Evolutionary conservation across 257 asterid species (phyloP), one percentile per base, ranked within the genome.

Genomic region (Gynochthodes officinalis): DNA sequence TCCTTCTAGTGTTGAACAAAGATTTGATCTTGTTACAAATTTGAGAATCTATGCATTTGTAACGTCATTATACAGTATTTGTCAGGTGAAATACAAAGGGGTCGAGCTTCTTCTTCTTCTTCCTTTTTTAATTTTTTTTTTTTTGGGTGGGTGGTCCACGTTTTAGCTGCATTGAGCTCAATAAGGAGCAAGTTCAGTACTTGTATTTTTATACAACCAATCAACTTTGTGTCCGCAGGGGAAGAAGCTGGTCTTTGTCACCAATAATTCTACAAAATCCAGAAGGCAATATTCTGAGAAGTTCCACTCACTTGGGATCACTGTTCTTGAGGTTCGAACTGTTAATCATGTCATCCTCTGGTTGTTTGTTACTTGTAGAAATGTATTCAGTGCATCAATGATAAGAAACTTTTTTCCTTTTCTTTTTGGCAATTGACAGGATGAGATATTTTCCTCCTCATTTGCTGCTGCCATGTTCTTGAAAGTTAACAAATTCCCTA

Each of bases 401-500:
- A 52, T 25, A 48, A 37, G 72, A 52, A 28, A 13, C 4, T 82
- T 65, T 12, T 53, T 7, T 11, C 0, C 13, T 14, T 46, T 46
- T 11, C 1, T 50, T 19, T 50, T 11, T n/a, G 54, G 57, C 46
- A 57, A 27, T 40, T 77, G 78, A 79, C 94, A 91, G 98, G 95
- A 89, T 23, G 98, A 93, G 80, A 93, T 93, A 12, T 93, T 93
- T 71, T 88, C 96, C 44, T 91, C 98, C 16, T 93, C 98, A 28
- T 93, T 86, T 84, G 96, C 98, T 44, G 97, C 98, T 7, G 96
- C 98, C 62, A 93, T 88, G 98, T 93, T 85, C 88, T 82, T 93
- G 87, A 89, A 91, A 80, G 84, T 79, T 70, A 89, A 84, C 40
- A 58, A 83, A 72, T 91, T 89, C 80, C 96, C 98, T 13, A 80